Base-by-base conservation (phyloP, 2,329 filamentous ascomycete species). In the Hypoxylon sp. region DNA sequence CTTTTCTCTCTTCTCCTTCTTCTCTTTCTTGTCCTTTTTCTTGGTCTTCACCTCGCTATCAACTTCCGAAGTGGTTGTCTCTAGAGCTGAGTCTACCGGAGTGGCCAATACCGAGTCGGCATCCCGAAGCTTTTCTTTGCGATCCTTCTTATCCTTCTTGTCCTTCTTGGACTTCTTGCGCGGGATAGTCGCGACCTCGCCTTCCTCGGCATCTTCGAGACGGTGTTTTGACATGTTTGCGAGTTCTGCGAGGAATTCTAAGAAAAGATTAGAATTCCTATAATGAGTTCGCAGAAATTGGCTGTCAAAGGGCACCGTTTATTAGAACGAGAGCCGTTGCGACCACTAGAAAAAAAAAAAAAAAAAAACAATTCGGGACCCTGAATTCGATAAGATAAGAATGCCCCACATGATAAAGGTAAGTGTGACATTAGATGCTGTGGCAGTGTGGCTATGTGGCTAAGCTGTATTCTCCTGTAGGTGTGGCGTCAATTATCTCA, bases 121-220 rank as follows among this genome's bases (percentile, higher is more conserved):
- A 29, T 76, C 70, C 26, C 69, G 71, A 52, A 73, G 66, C 66
- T 78, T 77, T 57, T 76, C 73, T 62, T 78, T 75, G 57, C 74
- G 75, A 46, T 74, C 71, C 48, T 75, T 76, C 71, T 75, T 76
- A 26, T 79, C 75, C 63, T 77, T 78, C 73, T 80, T 79, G 24
- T 79, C 75, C 71, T 81, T 81, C 74, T 82, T 80, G 22, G 80
- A 80, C 75, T 82, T 82, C 74, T 83, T 82, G 58, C 76, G 76
- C 33, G 77, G 70, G 13, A 78, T 42, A n/a, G 67, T 64, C 9
- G 69, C 73, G 48, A 76, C 72, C 37, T 73, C 71, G 37, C 73
- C 77, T 60, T 75, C 74, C 17, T 77, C 77, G 64, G 70, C 74
- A 54, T 78, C 76, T 61, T 78, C 76, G 33, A 79, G 72, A 9